Conservation (phyloP, 2,329 filamentous ascomycete genomes). For the Colletotrichum shisoi region DNA sequence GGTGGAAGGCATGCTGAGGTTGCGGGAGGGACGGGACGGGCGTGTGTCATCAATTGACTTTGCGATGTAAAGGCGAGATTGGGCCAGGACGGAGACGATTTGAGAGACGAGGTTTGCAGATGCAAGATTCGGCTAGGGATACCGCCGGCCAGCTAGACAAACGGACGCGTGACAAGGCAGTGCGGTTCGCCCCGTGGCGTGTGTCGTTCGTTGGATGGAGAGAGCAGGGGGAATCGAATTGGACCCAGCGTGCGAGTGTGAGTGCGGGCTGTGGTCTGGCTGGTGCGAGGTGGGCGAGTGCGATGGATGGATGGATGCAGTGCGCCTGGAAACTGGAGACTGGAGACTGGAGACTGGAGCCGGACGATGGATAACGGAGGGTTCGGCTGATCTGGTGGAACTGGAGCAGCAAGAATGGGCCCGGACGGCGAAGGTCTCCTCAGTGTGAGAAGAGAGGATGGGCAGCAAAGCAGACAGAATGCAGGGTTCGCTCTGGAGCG, state of each 20-base stretch:
- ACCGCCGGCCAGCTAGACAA: slow-evolving; percentile 27
- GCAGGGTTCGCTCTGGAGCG: slow-evolving; percentile 26
- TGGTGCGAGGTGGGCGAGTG: slow-evolving; percentile 16
- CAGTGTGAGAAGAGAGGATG: not conserved
- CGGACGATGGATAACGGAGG: not conserved
- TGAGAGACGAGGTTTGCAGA: slow-evolving; percentile 30
- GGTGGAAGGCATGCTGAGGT: slow-evolving; percentile 27
- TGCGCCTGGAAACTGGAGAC: too few relatives aligned
- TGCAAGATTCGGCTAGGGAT: slow-evolving; percentile 25
- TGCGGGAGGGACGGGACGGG: slow-evolving; percentile 10
- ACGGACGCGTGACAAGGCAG: slow-evolving; percentile 38
- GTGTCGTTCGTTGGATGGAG: slow-evolving; percentile 34
- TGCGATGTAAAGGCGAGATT: slow-evolving; percentile 24
- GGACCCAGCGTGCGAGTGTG: slow-evolving; percentile 26
- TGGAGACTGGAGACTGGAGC: slow-evolving; percentile 1
- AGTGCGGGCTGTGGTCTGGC: slow-evolving; percentile 5
- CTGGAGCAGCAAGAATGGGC: slow-evolving; percentile 14
- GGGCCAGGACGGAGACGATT: slow-evolving; percentile 15
- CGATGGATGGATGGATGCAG: not conserved
- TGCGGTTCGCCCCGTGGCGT: slow-evolving; percentile 37
- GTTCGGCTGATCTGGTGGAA: slow-evolving; percentile 19
- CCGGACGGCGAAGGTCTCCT: slow-evolving; percentile 9
- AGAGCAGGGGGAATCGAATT: slow-evolving; percentile 13
- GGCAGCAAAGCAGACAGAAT: not conserved
- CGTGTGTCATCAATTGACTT: slow-evolving; percentile 35